These are phyloP conservation scores for Diaporthe capsici DNA, from an alignment of 2,329 filamentous ascomycete species.

Conservation along the genomic window DNA sequence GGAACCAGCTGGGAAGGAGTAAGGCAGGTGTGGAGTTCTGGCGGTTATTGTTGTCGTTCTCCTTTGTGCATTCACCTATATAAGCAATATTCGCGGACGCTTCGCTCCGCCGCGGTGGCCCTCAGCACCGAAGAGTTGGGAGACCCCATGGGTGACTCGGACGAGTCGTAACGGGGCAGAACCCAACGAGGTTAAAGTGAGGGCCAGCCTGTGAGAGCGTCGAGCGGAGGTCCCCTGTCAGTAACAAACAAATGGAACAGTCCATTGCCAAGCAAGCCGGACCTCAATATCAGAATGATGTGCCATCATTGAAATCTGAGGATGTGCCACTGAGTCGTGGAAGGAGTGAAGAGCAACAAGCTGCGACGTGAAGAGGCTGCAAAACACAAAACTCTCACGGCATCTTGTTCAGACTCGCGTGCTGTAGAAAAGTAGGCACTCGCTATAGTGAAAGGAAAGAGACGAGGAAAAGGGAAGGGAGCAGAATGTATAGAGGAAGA, in stretches of 20 bases:
- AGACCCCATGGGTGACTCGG: slow-evolving; percentile 48
- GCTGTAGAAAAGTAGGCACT: background rate
- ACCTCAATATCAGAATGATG: background rate
- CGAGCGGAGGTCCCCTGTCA: slow-evolving; percentile 66
- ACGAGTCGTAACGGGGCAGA: slow-evolving; percentile 48
- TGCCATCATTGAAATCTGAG: background rate
- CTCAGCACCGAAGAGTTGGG: slow-evolving; percentile 79
- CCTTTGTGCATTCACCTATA: slow-evolving; percentile 63
- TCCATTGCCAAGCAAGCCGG: slow-evolving; percentile 47
- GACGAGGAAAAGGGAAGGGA: background rate
- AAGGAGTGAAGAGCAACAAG: slow-evolving; percentile 2
- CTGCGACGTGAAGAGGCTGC: background rate
- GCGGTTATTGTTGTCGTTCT: slow-evolving; percentile 50
- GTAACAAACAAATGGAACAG: slow-evolving; percentile 48
- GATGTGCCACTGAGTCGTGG: background rate
- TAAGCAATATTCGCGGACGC: slow-evolving; percentile 63
- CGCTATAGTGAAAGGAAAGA: background rate
- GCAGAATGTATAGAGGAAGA: slow-evolving; percentile 20
- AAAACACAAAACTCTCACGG: background rate
- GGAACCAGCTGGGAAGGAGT: slow-evolving; percentile 45
- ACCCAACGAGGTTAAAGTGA: slow-evolving; percentile 81
- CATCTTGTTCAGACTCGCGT: background rate
- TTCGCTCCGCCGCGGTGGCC: slow-evolving; percentile 73
- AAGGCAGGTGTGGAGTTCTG: slow-evolving; percentile 43
- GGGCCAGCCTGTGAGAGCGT: slow-evolving; percentile 70